Evolutionary conservation across 257 asterid genomes (phyloP).

Genomic region (Solanum sparsipilum): DNA sequence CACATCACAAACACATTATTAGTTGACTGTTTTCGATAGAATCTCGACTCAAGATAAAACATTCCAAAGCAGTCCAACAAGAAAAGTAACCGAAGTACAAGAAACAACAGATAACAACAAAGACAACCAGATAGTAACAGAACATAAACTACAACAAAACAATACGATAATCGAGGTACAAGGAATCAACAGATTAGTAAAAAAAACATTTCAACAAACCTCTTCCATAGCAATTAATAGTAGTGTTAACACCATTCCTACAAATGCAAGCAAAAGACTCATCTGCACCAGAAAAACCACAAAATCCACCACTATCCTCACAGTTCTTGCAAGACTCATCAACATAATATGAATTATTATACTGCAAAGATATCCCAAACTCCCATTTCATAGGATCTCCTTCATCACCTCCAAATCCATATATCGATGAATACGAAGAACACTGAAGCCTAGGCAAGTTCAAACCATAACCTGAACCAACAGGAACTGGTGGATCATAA

Average conservation of each 20-base stretch:
- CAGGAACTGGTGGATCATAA: conserved; percentile 25
- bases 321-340: conserved; percentile 40
- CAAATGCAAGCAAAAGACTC: conserved; percentile 50
- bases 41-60: background rate
- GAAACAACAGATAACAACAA: background rate
- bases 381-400: conserved; percentile 77
- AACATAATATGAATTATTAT: conserved; percentile 18
- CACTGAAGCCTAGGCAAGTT: conserved; percentile 71
- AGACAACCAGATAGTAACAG: background rate
- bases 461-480: conserved; percentile 34
- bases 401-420: conserved; percentile 66
- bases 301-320: conserved; percentile 60
- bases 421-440: conserved; percentile 48
- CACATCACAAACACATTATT: conserved; percentile 20
- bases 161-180: background rate
- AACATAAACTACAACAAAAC: background rate
- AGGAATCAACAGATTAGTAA: background rate
- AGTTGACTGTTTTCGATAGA: background rate
- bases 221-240: conserved; percentile 59
- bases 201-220: conserved; percentile 15
- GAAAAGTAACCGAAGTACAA: background rate
- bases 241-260: conserved; percentile 40
- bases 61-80: background rate
- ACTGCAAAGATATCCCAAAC: conserved; percentile 46
- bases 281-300: conserved; percentile 43